phyloP scores from a whole-genome alignment of 345 rosid species.

The Theobroma cacao region DNA sequence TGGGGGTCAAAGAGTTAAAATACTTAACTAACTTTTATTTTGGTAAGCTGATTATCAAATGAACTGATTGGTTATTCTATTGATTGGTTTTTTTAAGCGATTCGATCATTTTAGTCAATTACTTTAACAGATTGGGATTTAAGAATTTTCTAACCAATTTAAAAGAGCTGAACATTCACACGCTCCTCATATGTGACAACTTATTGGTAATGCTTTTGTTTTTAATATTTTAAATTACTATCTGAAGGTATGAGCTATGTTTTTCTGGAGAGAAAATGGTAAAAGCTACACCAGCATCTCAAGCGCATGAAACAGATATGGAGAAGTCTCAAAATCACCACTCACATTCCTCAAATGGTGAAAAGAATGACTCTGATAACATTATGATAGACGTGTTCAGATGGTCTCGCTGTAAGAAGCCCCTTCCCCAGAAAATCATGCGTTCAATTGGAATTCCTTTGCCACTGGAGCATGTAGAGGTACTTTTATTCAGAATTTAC shows the following conservation, averaged over 20 bases:
- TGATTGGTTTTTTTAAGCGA: not conserved
- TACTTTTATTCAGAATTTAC: constrained; percentile 22
- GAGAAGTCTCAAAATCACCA: constrained; percentile 70
- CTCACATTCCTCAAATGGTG: constrained; percentile 60
- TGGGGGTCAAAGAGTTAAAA: not conserved
- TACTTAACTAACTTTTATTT: not conserved
- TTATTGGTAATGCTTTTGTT: constrained; percentile 2
- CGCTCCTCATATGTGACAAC: not conserved
- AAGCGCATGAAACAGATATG: constrained; percentile 56
- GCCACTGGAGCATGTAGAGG: constrained; percentile 87
- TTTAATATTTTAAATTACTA: constrained; percentile 2
- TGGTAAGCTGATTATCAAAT: not conserved
- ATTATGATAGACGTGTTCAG: constrained; percentile 72
- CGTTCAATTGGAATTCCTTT: constrained; percentile 87
- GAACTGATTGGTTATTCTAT: not conserved
- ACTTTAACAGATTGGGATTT: not conserved
- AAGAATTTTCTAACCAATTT: not conserved
- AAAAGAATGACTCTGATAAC: constrained; percentile 63
- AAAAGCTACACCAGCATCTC: constrained; percentile 48
- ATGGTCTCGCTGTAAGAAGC: constrained; percentile 92
- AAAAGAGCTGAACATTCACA: not conserved
- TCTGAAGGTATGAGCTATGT: constrained; percentile 86
- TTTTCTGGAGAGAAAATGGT: constrained; percentile 84
- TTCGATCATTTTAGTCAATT: not conserved
- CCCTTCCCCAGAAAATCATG: constrained; percentile 85